Evolutionary conservation across 2,329 filamentous ascomycete species (phyloP), one percentile per base, ranked within the genome.

Genomic region (Alternaria sp.): DNA sequence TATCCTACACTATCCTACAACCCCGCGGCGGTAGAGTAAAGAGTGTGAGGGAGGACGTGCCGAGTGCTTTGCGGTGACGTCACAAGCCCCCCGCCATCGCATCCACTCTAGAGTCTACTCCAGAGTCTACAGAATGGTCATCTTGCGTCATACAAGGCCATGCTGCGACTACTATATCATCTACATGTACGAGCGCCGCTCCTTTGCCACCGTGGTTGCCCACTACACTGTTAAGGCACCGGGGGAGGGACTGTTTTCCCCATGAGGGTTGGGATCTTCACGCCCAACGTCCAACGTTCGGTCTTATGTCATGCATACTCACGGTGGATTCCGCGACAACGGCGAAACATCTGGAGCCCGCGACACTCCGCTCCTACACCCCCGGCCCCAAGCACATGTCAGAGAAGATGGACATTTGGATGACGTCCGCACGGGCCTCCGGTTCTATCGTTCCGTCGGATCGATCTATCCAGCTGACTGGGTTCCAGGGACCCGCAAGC

Each of bases 401-500:
- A 28, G 17, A 36, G 13, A 34, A 23, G 5, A 37, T 17, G n/a
- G 24, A 24, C 10, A 24, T 39, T 26, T 48, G 31, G 44, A 10
- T 26, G 31, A 26, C 45, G 13, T 17, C 13, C 21, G 52, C 52
- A 55, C 52, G 21, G 44, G n/a, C 52, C 44, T 33, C 36, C 52
- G 52, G 52, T 49, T 54, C 37, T 24, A 49, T 40, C 24, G 42
- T 41, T 54, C 55, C 51, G 39, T 13, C 51, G 49, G 54, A 41
- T 58, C 44, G 28, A 58, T 58, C 51, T 52, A 54, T 54, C 55
- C 55, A 58, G n/a, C 28, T 34, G 29, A 28, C 42, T 34, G 51
- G 50, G 42, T 31, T 54, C 7, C 42, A 48, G 50, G 48, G 33
- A 36, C 41, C 55, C 42, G 50, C 36, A 10, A 41, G 33, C 9